A percentile compares a stretch with the other conserved stretches of the same genome.
phyloP scores from a whole-genome alignment of 257 asterid species.

The Przewalskia tangutica region DNA sequence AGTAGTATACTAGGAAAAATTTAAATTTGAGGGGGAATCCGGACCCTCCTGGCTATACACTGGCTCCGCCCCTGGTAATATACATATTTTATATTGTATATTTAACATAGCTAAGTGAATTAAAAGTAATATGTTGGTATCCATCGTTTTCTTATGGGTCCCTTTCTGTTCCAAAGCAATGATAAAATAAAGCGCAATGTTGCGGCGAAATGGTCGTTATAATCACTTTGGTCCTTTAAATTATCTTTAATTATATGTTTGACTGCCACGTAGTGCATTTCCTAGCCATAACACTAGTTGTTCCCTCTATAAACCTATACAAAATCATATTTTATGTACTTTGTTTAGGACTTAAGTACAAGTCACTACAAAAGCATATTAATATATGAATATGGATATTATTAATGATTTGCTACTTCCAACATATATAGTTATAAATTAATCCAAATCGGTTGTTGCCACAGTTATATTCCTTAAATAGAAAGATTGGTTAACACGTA shows the following conservation, averaged over 20 bases:
- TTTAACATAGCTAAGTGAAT: neutral
- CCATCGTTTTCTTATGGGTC: neutral
- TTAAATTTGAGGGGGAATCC: too few relatives aligned
- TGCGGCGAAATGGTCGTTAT: neutral
- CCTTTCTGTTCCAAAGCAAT: neutral
- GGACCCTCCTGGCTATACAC: too few relatives aligned
- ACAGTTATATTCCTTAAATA: neutral
- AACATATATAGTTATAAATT: neutral
- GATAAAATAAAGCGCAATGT: neutral
- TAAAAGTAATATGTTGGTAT: neutral
- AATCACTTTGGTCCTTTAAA: neutral
- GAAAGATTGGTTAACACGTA: neutral
- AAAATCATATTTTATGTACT: neutral
- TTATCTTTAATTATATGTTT: conserved; percentile 9
- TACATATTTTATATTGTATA: too few relatives aligned
- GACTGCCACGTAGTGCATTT: conserved; percentile 25
- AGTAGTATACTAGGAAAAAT: too few relatives aligned
- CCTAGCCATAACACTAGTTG: conserved; percentile 10
- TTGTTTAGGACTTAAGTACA: neutral
- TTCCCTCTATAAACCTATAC: neutral
- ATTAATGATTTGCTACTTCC: neutral
- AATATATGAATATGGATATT: neutral
- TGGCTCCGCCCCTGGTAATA: too few relatives aligned
- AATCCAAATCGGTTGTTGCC: neutral
- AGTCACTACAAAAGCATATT: neutral